These are phyloP conservation scores for Fomitopsis schrenkii DNA, from an alignment of 1,284 basidiomycete species.

Conservation along the genomic window DNA sequence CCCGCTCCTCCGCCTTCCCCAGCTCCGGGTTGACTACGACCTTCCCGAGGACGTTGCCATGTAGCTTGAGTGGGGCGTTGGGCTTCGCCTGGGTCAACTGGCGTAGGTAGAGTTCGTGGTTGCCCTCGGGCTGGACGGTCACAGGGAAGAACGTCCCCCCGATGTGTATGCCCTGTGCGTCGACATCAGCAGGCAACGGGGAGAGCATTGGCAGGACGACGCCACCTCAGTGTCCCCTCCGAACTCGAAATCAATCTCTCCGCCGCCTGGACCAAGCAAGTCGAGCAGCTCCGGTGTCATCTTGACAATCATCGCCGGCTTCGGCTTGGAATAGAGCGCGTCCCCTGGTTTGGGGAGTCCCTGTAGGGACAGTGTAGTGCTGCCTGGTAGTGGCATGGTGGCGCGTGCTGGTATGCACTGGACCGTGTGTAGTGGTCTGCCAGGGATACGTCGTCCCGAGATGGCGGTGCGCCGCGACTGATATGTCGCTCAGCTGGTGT, in stretches of 20 bases:
- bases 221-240: conserved; percentile 48
- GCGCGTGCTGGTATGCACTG: background rate
- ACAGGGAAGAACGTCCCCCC: conserved; percentile 60
- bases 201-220: conserved; percentile 3
- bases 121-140: conserved; percentile 44
- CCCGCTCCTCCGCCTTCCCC: conserved; percentile 43
- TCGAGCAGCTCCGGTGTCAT: conserved; percentile 67
- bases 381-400: conserved; percentile 60
- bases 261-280: conserved; percentile 47
- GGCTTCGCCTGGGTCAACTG: conserved; percentile 50
- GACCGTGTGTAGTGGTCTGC: background rate
- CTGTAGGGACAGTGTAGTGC: conserved; percentile 50
- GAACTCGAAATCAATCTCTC: conserved; percentile 56
- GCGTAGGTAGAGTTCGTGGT: conserved; percentile 69
- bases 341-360: conserved; percentile 50
- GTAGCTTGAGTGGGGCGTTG: conserved; percentile 62
- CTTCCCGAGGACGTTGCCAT: conserved; percentile 66
- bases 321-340: conserved; percentile 52
- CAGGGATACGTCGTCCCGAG: background rate
- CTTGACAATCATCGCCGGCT: conserved; percentile 68
- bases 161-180: conserved; percentile 57
- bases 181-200: background rate
- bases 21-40: conserved; percentile 60
- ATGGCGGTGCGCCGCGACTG: background rate
- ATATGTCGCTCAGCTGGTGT: background rate